A percentile compares a stretch with the other conserved stretches of the same genome.
These are phyloP conservation scores for Apiospora phragmitis DNA, from an alignment of 2,329 filamentous ascomycete species.

Conservation along the genomic window DNA sequence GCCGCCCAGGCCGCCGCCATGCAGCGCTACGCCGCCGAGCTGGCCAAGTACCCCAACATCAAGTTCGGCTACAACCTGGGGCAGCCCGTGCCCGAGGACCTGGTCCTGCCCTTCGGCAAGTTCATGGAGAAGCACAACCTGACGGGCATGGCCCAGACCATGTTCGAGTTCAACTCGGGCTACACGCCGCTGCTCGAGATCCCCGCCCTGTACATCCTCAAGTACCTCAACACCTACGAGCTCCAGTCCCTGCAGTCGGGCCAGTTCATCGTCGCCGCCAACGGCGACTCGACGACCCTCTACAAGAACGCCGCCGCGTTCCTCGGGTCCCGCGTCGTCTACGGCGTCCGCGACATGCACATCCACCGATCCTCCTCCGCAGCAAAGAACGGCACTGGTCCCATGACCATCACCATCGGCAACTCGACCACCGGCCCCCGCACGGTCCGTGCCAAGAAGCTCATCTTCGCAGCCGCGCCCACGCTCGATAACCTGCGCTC, in stretches of 20 bases:
- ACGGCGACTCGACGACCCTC: neutral
- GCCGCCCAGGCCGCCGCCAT: neutral
- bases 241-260: neutral
- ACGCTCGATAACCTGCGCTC: neutral
- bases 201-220: slow-evolving; percentile 5
- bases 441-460: neutral
- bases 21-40: slow-evolving; percentile 6
- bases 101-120: neutral
- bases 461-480: neutral
- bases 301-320: slow-evolving; percentile 3
- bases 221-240: slow-evolving; percentile 1
- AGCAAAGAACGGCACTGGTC: no score
- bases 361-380: neutral
- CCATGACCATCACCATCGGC: neutral
- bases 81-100: neutral
- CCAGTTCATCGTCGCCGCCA: neutral
- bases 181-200: slow-evolving; percentile 2
- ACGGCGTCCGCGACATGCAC: neutral
- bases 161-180: slow-evolving; percentile 4
- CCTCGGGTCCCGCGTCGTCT: neutral
- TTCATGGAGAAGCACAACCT: slow-evolving; percentile 9
- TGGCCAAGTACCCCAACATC: slow-evolving; percentile 9
- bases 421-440: neutral
- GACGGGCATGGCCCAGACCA: neutral
- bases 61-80: neutral